Conservation (phyloP, 2,329 filamentous ascomycete species). For the Fusarium sp. region DNA sequence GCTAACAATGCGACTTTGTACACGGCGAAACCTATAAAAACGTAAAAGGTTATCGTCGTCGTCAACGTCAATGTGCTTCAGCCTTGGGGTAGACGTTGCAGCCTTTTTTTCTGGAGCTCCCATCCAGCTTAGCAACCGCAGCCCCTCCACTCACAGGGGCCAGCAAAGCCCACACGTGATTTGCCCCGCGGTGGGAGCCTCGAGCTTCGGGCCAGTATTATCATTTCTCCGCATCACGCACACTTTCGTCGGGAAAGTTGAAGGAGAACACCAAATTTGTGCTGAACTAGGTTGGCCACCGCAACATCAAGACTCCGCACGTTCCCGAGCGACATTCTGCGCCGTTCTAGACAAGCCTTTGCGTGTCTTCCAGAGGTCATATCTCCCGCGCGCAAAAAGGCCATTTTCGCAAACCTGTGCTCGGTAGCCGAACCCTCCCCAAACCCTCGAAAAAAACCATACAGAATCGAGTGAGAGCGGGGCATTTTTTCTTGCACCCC, state of each 20-base stretch:
- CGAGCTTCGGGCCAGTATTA: conserved; percentile 47
- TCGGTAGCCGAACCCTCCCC: conserved; percentile 27
- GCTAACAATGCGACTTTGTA: conserved; percentile 30
- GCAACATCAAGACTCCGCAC: conserved; percentile 43
- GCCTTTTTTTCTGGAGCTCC: conserved; percentile 45
- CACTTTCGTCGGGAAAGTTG: conserved; percentile 49
- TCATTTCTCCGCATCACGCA: conserved; percentile 52
- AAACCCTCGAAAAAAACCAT: conserved; percentile 32
- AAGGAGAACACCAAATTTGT: conserved; percentile 53
- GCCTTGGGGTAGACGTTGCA: conserved; percentile 43
- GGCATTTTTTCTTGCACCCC: conserved; percentile 50
- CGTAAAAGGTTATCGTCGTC: conserved; percentile 36
- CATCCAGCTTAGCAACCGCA: conserved; percentile 40
- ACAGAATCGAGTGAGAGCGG: conserved; percentile 46
- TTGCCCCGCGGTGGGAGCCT: conserved; percentile 50
- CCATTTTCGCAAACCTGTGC: conserved; percentile 27
- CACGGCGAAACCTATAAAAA: conserved; percentile 39
- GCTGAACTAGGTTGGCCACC: conserved; percentile 41
- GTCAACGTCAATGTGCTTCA: conserved; percentile 42
- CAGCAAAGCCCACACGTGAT: conserved; percentile 48
- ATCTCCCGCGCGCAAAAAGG: conserved; percentile 35
- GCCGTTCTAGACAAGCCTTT: conserved; percentile 36
- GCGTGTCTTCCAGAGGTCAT: conserved; percentile 33
- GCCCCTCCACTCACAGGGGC: conserved; percentile 41
- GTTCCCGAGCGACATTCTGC: conserved; percentile 37